Evolutionary conservation across 331 rosid genomes (phyloP).

Genomic region (Arachis monticola): DNA sequence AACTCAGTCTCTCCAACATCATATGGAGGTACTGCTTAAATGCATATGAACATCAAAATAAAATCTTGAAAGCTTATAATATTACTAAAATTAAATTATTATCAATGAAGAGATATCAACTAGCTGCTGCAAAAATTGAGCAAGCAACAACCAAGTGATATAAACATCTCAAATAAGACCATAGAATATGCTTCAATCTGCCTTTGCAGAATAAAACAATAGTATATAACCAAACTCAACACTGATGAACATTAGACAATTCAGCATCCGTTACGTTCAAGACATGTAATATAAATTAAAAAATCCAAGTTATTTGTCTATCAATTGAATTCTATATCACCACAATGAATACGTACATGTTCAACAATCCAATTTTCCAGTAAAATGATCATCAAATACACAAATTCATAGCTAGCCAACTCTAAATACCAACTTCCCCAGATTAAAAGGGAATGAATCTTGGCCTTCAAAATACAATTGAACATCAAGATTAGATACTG

Average conservation of each 20-base stretch:
- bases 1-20: conserved; percentile 79
- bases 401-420: background rate
- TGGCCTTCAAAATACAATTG: background rate
- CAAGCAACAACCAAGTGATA: conserved; percentile 1
- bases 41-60: conserved; percentile 39
- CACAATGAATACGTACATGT: background rate
- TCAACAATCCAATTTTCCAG: background rate
- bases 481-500: background rate
- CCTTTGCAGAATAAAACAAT: background rate
- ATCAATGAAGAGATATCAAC: background rate
- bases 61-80: conserved; percentile 6
- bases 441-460: background rate
- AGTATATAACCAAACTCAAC: conserved; percentile 8
- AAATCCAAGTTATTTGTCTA: conserved; percentile 2
- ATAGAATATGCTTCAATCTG: conserved; percentile 9
- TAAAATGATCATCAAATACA: background rate
- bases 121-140: background rate
- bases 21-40: conserved; percentile 69
- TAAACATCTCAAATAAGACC: conserved; percentile 24
- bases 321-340: background rate
- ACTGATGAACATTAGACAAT: conserved; percentile 14
- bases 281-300: conserved; percentile 15
- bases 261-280: conserved; percentile 11
- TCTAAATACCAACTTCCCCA: background rate
- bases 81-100: conserved; percentile 14